phyloP scores from a whole-genome alignment of 306 rosid species.

The Gillenia trifoliata region DNA sequence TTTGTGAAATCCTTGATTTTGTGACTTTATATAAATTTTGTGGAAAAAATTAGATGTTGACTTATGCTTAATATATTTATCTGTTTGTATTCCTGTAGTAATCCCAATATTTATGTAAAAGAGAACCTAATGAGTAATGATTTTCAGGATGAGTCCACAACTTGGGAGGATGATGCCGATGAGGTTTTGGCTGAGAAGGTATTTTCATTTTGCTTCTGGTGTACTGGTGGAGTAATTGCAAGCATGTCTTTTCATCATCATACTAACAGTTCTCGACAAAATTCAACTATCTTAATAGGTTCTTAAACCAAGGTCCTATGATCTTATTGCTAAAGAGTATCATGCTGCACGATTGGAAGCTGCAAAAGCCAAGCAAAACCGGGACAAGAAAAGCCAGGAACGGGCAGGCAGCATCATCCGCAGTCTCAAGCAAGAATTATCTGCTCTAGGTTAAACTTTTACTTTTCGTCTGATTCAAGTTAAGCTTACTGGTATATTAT shows the following conservation, averaged over 20 bases:
- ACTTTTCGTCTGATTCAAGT: slow-evolving; percentile 24
- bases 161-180: slow-evolving; percentile 71
- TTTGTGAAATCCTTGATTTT: background rate
- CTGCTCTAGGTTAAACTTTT: slow-evolving; percentile 53
- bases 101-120: background rate
- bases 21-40: background rate
- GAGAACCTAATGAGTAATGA: background rate
- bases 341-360: slow-evolving; percentile 82
- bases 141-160: slow-evolving; percentile 54
- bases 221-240: background rate
- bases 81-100: background rate
- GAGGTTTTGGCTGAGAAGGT: slow-evolving; percentile 44
- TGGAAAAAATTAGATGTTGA: background rate
- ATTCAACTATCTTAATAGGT: slow-evolving; percentile 38
- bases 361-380: slow-evolving; percentile 60
- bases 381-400: slow-evolving; percentile 73
- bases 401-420: slow-evolving; percentile 65
- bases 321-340: slow-evolving; percentile 74
- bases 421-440: slow-evolving; percentile 73
- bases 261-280: slow-evolving; percentile 12
- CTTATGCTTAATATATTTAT: background rate
- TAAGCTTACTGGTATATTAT: background rate
- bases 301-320: slow-evolving; percentile 59
- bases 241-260: slow-evolving; percentile 1
- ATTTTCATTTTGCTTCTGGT: slow-evolving; percentile 13